These are phyloP conservation scores for Marasmius oreades DNA, from an alignment of 1,284 basidiomycete species.

Conservation along the genomic window DNA sequence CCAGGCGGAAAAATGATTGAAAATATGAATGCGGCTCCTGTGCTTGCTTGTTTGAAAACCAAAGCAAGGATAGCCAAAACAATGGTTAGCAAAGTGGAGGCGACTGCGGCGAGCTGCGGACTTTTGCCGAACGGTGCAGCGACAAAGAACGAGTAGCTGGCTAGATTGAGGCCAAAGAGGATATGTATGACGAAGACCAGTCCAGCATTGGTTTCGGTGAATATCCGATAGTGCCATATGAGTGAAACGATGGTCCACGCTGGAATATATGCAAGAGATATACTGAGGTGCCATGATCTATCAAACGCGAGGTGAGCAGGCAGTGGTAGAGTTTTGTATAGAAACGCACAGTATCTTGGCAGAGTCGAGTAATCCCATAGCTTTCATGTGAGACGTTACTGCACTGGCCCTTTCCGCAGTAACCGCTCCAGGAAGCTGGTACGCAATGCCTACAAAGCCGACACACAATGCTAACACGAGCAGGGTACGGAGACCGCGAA, in stretches of 20 bases:
- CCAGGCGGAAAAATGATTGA: constrained; percentile 72
- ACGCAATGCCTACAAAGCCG: constrained; percentile 64
- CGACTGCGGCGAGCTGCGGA: constrained; percentile 70
- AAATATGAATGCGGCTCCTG: constrained; percentile 53
- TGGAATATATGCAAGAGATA: constrained; percentile 54
- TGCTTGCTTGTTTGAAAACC: constrained; percentile 43
- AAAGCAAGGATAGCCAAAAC: constrained; percentile 69
- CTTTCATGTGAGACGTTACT: constrained; percentile 66
- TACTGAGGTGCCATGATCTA: constrained; percentile 61
- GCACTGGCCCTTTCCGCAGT: constrained; percentile 57
- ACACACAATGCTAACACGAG: constrained; percentile 64
- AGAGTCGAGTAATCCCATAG: constrained; percentile 68
- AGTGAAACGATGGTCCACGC: constrained; percentile 65
- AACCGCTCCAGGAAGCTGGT: constrained; percentile 69
- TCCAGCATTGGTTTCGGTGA: constrained; percentile 55
- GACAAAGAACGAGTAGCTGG: constrained; percentile 69
- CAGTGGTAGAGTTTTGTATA: not conserved
- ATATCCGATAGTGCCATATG: constrained; percentile 64
- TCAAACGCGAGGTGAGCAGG: not conserved
- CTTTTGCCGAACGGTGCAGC: constrained; percentile 68
- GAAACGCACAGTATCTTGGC: constrained; percentile 55
- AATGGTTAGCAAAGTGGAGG: constrained; percentile 62
- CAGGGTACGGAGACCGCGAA: constrained; percentile 56
- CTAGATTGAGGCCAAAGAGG: constrained; percentile 62
- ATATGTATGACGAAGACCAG: constrained; percentile 57